A percentile compares a stretch with the other conserved stretches of the same genome.
These are phyloP conservation scores for Wickerhamomyces sp. DNA, from an alignment of 1,139 yeast genomes.

Conservation along the genomic window DNA sequence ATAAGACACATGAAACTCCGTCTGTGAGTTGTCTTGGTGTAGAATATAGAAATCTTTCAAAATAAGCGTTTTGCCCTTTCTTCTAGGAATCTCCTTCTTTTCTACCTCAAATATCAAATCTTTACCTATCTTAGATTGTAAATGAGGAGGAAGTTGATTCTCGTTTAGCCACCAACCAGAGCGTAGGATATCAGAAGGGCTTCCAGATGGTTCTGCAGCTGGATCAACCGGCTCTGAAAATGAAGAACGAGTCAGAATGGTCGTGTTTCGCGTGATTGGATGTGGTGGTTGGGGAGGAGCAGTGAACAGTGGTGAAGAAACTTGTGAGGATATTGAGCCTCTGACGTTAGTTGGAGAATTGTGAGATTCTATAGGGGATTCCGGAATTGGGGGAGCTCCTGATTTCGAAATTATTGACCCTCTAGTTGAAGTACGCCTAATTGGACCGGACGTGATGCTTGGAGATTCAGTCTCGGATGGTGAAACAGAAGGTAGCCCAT, in stretches of 20 bases:
- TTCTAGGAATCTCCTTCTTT: conserved; percentile 46
- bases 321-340: background rate
- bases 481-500: conserved; percentile 6
- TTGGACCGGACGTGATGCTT: conserved; percentile 4
- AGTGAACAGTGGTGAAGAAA: conserved; percentile 1
- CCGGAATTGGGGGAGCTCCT: conserved; percentile 4
- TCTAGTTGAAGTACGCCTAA: conserved; percentile 1
- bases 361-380: background rate
- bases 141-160: conserved; percentile 54
- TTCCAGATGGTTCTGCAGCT: conserved; percentile 12
- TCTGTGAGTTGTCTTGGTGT: conserved; percentile 70
- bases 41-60: conserved; percentile 69
- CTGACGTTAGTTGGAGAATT: background rate
- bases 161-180: conserved; percentile 60
- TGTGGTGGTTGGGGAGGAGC: conserved; percentile 6
- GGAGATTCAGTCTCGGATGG: background rate
- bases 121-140: conserved; percentile 40
- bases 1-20: conserved; percentile 50
- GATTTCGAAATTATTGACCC: conserved; percentile 3
- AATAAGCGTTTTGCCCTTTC: conserved; percentile 49
- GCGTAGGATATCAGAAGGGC: conserved; percentile 22
- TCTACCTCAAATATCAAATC: conserved; percentile 66
- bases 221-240: conserved; percentile 16
- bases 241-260: conserved; percentile 19
- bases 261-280: no score